Percentiles rank a stretch among this genome's conserved stretches.
Evolutionary conservation across 1,139 yeast genomes (phyloP).

Genomic region (Hanseniaspora gamundiae): DNA sequence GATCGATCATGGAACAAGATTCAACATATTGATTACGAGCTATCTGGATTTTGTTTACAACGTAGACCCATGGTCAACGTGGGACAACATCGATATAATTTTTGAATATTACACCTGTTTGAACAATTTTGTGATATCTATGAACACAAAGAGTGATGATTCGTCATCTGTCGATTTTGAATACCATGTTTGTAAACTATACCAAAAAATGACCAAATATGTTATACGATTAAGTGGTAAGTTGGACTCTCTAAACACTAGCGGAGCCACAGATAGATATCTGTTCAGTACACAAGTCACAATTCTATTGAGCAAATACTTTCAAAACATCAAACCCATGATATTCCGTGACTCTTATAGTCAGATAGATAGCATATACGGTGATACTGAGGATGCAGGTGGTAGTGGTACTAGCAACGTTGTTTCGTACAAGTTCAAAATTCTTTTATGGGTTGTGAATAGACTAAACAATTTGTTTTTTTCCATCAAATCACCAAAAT

Average conservation of each 20-base stretch:
- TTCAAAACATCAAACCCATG: conserved; percentile 21
- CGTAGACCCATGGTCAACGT: conserved; percentile 24
- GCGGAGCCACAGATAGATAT: conserved; percentile 11
- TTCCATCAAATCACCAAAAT: conserved; percentile 21
- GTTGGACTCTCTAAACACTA: conserved; percentile 13
- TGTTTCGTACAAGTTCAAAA: conserved; percentile 16
- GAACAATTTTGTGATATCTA: conserved; percentile 20
- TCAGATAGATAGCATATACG: conserved; percentile 1
- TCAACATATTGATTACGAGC: conserved; percentile 18
- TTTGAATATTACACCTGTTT: conserved; percentile 20
- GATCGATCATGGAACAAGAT: conserved; percentile 19
- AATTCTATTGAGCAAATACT: conserved; percentile 21
- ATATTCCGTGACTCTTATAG: neutral
- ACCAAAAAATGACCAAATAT: conserved; percentile 16
- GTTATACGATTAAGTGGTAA: conserved; percentile 17
- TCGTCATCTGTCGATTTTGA: conserved; percentile 14
- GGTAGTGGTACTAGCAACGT: conserved; percentile 10
- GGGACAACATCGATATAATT: conserved; percentile 21
- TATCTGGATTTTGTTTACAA: conserved; percentile 20
- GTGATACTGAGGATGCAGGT: conserved; percentile 1
- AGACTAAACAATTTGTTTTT: conserved; percentile 23
- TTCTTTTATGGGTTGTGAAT: conserved; percentile 21
- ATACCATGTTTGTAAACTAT: conserved; percentile 14
- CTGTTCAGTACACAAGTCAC: conserved; percentile 21
- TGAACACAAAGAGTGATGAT: conserved; percentile 4